Evolutionary conservation across 441 rosid genomes (phyloP).

Genomic region (Mallotus repandus): DNA sequence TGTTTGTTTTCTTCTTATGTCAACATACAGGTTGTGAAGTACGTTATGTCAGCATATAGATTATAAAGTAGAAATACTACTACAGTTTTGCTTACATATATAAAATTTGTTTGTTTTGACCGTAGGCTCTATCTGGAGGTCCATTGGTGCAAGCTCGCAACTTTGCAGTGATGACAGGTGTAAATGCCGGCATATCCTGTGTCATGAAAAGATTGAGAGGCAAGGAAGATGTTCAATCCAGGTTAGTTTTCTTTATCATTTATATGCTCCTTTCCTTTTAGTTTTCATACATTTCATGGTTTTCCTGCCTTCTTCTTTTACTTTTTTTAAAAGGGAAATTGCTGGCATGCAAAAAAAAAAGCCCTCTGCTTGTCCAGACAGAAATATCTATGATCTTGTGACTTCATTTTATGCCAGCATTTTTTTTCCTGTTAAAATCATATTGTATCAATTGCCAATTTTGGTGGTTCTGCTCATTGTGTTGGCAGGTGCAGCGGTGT

Average conservation of each 20-base stretch:
- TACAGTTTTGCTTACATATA: not conserved
- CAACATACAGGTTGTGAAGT: not conserved
- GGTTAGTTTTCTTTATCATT: conserved; percentile 35
- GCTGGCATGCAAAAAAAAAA: not conserved
- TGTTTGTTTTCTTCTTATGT: not conserved
- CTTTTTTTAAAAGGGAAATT: not conserved
- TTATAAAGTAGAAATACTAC: no score
- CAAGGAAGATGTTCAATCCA: conserved; percentile 90
- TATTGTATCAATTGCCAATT: not conserved
- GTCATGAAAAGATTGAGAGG: conserved; percentile 88
- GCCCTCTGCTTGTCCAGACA: not conserved
- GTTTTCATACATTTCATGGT: not conserved
- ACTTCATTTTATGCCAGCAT: not conserved
- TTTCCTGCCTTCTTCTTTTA: not conserved
- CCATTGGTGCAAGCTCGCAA: conserved; percentile 94
- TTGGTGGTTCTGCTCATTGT: not conserved
- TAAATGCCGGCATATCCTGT: conserved; percentile 84
- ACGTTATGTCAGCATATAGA: no score
- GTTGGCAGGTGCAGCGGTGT: not conserved
- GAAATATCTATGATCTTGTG: not conserved
- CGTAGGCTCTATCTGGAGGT: conserved; percentile 83
- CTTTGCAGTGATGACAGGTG: conserved; percentile 91
- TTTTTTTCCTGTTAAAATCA: not conserved
- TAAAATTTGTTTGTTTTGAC: conserved; percentile 8
- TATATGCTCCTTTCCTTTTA: not conserved